Evolutionary conservation across 2,329 filamentous ascomycete genomes (phyloP), one percentile per base, ranked within the genome.

Genomic region (Metarhizium sp.): DNA sequence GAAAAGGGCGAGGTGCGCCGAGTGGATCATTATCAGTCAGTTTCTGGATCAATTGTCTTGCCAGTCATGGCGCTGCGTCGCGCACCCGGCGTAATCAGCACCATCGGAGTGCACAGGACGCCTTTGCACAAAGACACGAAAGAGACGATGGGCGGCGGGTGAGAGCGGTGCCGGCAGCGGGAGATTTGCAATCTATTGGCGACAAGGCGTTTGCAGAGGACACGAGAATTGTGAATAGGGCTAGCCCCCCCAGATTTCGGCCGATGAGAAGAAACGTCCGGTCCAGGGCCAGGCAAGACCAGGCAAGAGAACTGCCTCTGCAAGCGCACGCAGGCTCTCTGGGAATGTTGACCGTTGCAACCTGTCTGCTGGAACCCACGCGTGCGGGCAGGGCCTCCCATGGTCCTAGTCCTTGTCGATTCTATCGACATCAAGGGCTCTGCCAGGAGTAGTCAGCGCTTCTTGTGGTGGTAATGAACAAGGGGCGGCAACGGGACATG

Each of bases 401-500:
- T 50, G 52, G 55, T 43, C 56, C 53, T 42, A 34, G 56, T 20
- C 50, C 20, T 53, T 43, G 56, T 51, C 53, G 53, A 55, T 46
- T 30, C 18, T 34, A 47, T 53, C 50, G 52, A 53, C 56, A 55
- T 40, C 14, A 36, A 49, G 30, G 32, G 56, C 36, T 25, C 25
- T 45, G 18, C 50, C 30, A 53, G 46, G 47, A 48, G 36, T 20
- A 46, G 45, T 45, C 46, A 57, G 36, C 50, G 29, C 32, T 57
- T 52, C 40, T 34, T 34, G 40, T 52, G 45, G 45, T 42, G 46
- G 40, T 30, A 20, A 38, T 40, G 53, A 48, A 53, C 56, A 55
- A 55, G 56, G 56, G 56, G 56, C 56, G 56, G 53, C 56, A 57
- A 45, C 53, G 50, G 50, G 40, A 51, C 53, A 57, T 57, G 56